Percentiles rank a stretch among this genome's conserved stretches.
These are phyloP conservation scores for Leccinum pachyderme DNA, from an alignment of 1,284 basidiomycete species.

Conservation along the genomic window DNA sequence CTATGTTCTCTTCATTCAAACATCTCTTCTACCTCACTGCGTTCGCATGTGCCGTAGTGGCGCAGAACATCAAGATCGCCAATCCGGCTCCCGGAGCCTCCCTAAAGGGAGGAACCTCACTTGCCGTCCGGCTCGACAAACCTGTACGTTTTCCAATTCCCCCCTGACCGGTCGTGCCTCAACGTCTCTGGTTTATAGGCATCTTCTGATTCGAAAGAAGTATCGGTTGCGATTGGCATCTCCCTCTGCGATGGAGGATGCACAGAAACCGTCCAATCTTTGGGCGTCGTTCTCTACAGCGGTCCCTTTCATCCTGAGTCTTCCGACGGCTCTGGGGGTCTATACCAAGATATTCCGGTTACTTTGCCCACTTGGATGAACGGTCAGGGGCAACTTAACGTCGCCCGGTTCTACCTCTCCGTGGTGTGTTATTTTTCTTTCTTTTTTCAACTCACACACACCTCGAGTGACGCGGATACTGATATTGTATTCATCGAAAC, in stretches of 20 bases:
- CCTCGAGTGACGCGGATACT: background rate
- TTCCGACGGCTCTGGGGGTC: background rate
- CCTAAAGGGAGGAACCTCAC: slow-evolving; percentile 35
- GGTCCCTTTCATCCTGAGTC: slow-evolving; percentile 42
- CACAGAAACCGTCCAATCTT: slow-evolving; percentile 22
- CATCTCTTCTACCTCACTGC: slow-evolving; percentile 9
- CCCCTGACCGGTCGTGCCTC: too few species aligned
- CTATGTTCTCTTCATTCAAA: slow-evolving; percentile 13
- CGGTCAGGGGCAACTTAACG: background rate
- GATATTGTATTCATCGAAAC: background rate
- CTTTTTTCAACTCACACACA: background rate
- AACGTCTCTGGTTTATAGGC: background rate
- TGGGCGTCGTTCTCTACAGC: slow-evolving; percentile 46
- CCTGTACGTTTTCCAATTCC: slow-evolving; percentile 36
- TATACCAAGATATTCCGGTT: background rate
- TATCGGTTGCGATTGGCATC: slow-evolving; percentile 32
- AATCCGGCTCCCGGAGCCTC: slow-evolving; percentile 35
- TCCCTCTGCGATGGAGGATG: slow-evolving; percentile 30
- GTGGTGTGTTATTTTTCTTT: slow-evolving; percentile 3
- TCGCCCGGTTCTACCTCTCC: background rate
- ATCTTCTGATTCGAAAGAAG: slow-evolving; percentile 33
- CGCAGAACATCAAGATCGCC: slow-evolving; percentile 42
- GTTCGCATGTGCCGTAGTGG: slow-evolving; percentile 27
- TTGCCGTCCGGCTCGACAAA: slow-evolving; percentile 44
- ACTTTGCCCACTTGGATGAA: background rate